Conservation (phyloP, 495 filamentous ascomycete genomes). For the Haplographium delicatum region DNA sequence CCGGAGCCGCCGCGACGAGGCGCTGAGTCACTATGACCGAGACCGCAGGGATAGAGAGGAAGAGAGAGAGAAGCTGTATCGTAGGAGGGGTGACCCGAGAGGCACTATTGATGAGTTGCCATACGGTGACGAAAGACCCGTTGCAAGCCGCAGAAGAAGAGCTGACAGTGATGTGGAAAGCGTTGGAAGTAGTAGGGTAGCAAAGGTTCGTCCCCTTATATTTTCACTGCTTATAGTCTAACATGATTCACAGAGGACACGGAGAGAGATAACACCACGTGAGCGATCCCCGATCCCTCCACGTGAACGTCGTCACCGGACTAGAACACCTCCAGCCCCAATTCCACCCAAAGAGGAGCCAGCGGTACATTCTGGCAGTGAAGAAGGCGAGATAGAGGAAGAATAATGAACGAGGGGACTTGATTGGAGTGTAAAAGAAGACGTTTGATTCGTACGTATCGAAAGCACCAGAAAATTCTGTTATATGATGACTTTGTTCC, state of each 20-base stretch:
- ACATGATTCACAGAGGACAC: slow-evolving; percentile 45
- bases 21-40: slow-evolving; percentile 34
- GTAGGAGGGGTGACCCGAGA: slow-evolving; percentile 71
- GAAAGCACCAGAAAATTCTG: slow-evolving; percentile 13
- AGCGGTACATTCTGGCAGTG: slow-evolving; percentile 76
- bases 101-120: slow-evolving; percentile 75
- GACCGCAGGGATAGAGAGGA: slow-evolving; percentile 43
- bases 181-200: slow-evolving; percentile 57
- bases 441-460: slow-evolving; percentile 24
- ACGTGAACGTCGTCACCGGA: slow-evolving; percentile 47
- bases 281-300: slow-evolving; percentile 50
- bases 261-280: slow-evolving; percentile 49
- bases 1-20: slow-evolving; percentile 33
- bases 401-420: slow-evolving; percentile 43
- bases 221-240: neutral
- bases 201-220: slow-evolving; percentile 54
- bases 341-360: slow-evolving; percentile 56
- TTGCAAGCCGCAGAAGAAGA: slow-evolving; percentile 55
- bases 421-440: neutral
- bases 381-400: slow-evolving; percentile 98
- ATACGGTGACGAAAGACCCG: slow-evolving; percentile 72
- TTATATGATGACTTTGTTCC: slow-evolving; percentile 25
- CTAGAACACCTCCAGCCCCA: slow-evolving; percentile 45
- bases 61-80: slow-evolving; percentile 72
- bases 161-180: slow-evolving; percentile 74